Evolutionary conservation across 2,329 filamentous ascomycete species (phyloP).

Genomic region (Lasiodiplodia hormozganensis): DNA sequence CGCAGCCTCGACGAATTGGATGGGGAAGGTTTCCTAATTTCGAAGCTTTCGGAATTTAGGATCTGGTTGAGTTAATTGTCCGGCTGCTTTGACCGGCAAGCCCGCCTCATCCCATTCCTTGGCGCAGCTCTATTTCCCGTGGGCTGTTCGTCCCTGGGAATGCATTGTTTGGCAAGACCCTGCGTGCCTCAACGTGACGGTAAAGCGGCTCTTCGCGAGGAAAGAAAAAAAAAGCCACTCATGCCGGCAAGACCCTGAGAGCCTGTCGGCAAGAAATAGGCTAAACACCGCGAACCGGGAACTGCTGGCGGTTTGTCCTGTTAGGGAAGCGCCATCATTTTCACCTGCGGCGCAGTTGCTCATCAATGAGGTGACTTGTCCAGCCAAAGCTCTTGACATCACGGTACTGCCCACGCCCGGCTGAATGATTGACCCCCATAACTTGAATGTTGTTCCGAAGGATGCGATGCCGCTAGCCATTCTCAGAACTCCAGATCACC

Average conservation of each 20-base stretch:
- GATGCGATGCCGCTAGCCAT: background rate
- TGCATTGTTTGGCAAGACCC: background rate
- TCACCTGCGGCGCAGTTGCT: background rate
- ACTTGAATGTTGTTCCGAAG: background rate
- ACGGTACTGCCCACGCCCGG: background rate
- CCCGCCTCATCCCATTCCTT: background rate
- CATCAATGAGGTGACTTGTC: background rate
- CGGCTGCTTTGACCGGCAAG: background rate
- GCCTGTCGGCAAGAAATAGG: conserved; percentile 17
- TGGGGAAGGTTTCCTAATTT: conserved; percentile 11
- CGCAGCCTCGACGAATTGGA: background rate
- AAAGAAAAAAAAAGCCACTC: background rate
- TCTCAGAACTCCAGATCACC: background rate
- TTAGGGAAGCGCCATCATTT: background rate
- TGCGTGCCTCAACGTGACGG: background rate
- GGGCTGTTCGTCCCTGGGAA: background rate
- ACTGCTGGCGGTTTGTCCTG: background rate
- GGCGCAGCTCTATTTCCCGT: background rate
- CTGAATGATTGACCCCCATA: background rate
- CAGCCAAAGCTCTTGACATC: background rate
- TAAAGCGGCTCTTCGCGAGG: background rate
- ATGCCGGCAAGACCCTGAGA: conserved; percentile 2
- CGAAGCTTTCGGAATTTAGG: background rate
- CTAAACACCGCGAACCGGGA: conserved; percentile 6
- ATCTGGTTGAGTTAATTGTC: background rate